phyloP scores from a whole-genome alignment of 2,329 filamentous ascomycete genomes.

The Aspergillus udagawae region DNA sequence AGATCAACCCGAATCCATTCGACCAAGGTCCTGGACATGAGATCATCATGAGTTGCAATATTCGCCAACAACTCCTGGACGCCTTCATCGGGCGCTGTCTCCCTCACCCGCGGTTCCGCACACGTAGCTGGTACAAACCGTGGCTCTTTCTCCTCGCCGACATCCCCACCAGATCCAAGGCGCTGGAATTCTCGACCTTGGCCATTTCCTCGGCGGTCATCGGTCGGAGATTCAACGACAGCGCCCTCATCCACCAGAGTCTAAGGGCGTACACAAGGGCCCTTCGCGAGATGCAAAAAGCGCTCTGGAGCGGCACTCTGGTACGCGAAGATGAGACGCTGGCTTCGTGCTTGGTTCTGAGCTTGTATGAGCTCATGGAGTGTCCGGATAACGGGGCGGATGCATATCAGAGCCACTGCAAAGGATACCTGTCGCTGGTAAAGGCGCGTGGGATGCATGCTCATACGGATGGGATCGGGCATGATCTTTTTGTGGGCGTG shows the following conservation, averaged over 20 bases:
- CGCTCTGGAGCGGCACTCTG: slow-evolving; percentile 26
- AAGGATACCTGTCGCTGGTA: slow-evolving; percentile 30
- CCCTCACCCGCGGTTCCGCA: slow-evolving; percentile 5
- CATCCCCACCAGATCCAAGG: slow-evolving; percentile 19
- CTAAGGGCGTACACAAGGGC: slow-evolving; percentile 31
- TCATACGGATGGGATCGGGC: slow-evolving; percentile 28
- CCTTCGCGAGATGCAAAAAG: slow-evolving; percentile 33
- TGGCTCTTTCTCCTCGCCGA: slow-evolving; percentile 27
- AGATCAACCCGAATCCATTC: not conserved
- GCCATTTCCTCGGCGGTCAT: not conserved
- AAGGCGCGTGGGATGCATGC: slow-evolving; percentile 29
- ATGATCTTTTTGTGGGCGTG: slow-evolving; percentile 31
- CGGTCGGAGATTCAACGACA: slow-evolving; percentile 2
- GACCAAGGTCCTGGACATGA: not conserved
- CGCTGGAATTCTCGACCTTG: slow-evolving; percentile 19
- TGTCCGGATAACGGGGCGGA: slow-evolving; percentile 28
- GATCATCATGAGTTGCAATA: slow-evolving; percentile 4
- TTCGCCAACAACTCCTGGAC: slow-evolving; percentile 26
- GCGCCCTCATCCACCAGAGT: slow-evolving; percentile 20
- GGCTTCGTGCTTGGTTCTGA: slow-evolving; percentile 33
- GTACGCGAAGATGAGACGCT: slow-evolving; percentile 35
- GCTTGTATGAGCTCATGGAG: slow-evolving; percentile 34
- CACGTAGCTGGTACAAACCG: slow-evolving; percentile 4
- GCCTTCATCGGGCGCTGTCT: slow-evolving; percentile 23
- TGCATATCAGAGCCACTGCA: slow-evolving; percentile 30